Evolutionary conservation across 2,329 filamentous ascomycete species (phyloP), one percentile per base, ranked within the genome.

Genomic region (Colletotrichum sp.): DNA sequence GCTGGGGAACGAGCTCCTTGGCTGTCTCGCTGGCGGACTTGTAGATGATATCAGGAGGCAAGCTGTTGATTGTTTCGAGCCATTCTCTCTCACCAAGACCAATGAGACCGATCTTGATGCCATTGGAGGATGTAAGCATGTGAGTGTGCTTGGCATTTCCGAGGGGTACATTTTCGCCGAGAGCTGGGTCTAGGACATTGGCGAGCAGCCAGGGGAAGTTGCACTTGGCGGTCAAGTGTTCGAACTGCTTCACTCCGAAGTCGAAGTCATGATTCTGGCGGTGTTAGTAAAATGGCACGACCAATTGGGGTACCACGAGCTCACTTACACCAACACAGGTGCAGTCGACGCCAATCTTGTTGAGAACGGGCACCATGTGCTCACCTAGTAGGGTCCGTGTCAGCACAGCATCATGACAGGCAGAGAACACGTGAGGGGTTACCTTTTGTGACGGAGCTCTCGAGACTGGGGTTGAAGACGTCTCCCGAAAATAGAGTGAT

Each of bases 401-500:
- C 62, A 72, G 64, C 44, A 52, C 24, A 34, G 18, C 8, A 22
- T 30, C 18, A 22, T 30, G 24, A 16, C 34, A 62, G 57, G 62
- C 15, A 6, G 52, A 8, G 13, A 12, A 1, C 32, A 68, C 52
- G 32, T 68, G 68, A 70, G 48, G 59, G 15, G 18, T 16, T 60
- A 89, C 95, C 96, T 86, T 98, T 98, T 4, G 96, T 98, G 39
- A 98, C 93, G 22, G 94, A 95, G 80, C 94, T 96, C 85, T 98
- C 96, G 75, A 98, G 86, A 80, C 95, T 96, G 0, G 96, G 96
- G 82, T 98, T 98, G 85, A 97, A 98, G 12, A 94, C 95, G 89
- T 98, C 96, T 48, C 96, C 96, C 4, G 95, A 98, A 85, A 98
- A 98, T 79, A 98, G 90, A 2, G 95, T 96, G 67, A 98, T 82